Percentiles rank a stretch among this genome's conserved stretches.
These are phyloP conservation scores for Aspergillus quadrilineatus DNA, from an alignment of 2,329 filamentous ascomycete genomes.

Conservation along the genomic window DNA sequence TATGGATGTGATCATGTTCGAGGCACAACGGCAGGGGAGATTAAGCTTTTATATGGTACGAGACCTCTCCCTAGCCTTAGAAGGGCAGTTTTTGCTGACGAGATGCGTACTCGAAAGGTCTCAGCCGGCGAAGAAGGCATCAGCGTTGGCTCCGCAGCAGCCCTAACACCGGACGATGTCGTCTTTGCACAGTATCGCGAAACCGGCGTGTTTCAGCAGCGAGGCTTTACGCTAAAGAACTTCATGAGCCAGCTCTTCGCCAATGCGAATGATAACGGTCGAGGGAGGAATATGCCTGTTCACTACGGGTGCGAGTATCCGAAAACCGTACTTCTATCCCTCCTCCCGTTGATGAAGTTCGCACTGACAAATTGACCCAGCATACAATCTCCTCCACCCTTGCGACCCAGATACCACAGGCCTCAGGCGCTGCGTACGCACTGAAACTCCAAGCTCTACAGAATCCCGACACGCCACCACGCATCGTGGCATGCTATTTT, in stretches of 20 bases:
- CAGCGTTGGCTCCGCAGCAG: conserved; percentile 82
- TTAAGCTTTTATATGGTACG: conserved; percentile 93
- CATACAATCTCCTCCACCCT: conserved; percentile 84
- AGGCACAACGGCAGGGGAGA: conserved; percentile 91
- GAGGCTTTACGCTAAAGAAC: conserved; percentile 80
- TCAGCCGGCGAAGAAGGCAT: conserved; percentile 93
- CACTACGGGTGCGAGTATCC: conserved; percentile 85
- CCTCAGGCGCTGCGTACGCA: conserved; percentile 81
- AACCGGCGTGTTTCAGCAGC: conserved; percentile 83
- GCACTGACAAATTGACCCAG: conserved; percentile 49
- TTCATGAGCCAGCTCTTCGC: conserved; percentile 97
- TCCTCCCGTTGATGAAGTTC: neutral
- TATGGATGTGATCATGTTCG: conserved; percentile 98
- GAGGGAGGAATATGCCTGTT: conserved; percentile 93
- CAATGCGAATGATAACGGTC: conserved; percentile 75
- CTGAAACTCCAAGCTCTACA: conserved; percentile 76
- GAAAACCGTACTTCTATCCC: conserved; percentile 66
- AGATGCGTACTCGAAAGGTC: conserved; percentile 43
- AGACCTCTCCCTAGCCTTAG: too few relatives aligned
- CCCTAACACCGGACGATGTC: conserved; percentile 78
- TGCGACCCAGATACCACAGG: conserved; percentile 86
- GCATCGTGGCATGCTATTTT: conserved; percentile 81
- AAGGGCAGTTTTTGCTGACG: neutral
- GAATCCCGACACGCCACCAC: conserved; percentile 65
- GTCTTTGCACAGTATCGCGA: conserved; percentile 95